Evolutionary conservation across 345 rosid genomes (phyloP).

Genomic region (Melaleuca alternifolia): DNA sequence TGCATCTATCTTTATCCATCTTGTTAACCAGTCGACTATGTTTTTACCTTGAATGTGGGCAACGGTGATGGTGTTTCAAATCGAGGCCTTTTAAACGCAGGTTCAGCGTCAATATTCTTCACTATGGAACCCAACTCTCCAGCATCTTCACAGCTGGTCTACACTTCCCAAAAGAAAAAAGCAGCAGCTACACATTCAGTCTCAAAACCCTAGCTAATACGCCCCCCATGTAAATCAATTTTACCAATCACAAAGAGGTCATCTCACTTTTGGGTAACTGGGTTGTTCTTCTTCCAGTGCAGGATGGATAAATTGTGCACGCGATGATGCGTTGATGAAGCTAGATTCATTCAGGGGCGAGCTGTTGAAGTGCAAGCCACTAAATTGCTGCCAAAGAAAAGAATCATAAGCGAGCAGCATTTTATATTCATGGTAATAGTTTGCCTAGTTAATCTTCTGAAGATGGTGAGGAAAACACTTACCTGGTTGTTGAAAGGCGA

Average conservation of each 20-base stretch:
- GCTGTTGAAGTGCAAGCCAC: background rate
- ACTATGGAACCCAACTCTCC: slow-evolving; percentile 20
- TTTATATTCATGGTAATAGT: background rate
- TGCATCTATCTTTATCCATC: background rate
- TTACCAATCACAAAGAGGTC: background rate
- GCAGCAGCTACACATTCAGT: background rate
- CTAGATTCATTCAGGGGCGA: background rate
- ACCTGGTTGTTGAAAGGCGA: background rate
- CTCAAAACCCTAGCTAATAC: background rate
- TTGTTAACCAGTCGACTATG: too few relatives aligned
- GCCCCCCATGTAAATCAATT: background rate
- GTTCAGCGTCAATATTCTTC: slow-evolving; percentile 36
- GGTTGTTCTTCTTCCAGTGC: background rate
- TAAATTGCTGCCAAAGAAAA: background rate
- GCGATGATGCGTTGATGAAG: background rate
- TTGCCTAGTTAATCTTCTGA: background rate
- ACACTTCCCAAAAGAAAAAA: background rate
- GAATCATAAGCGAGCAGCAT: background rate
- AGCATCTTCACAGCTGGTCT: slow-evolving; percentile 22
- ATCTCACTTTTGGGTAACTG: background rate
- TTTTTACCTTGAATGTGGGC: slow-evolving; percentile 72
- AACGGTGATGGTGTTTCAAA: slow-evolving; percentile 60
- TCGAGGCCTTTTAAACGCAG: slow-evolving; percentile 46
- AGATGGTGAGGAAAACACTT: background rate
- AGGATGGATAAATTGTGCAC: background rate